Conservation (phyloP, 2,329 filamentous ascomycete species). For the Botrytis deweyae region DNA sequence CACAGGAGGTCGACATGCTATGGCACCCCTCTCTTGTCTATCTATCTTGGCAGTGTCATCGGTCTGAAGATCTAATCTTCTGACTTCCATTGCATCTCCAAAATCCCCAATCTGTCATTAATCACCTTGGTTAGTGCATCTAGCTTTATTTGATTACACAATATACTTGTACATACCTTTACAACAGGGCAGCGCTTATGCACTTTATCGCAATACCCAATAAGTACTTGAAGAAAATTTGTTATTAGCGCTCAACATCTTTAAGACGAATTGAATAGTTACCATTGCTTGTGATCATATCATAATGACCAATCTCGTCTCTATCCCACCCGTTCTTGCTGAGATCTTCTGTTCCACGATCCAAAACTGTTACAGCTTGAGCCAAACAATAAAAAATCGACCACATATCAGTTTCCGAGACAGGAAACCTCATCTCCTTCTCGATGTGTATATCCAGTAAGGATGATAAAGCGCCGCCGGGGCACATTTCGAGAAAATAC, state of each 20-base stretch:
- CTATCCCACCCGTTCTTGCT: not conserved
- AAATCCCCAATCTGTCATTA: not conserved
- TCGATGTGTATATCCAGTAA: not conserved
- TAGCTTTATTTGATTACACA: not conserved
- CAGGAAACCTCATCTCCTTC: not conserved
- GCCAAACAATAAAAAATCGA: not conserved
- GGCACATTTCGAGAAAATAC: conserved; percentile 1
- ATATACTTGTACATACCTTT: not conserved
- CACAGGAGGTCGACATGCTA: not conserved
- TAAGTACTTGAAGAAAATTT: not conserved
- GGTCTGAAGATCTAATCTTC: not conserved
- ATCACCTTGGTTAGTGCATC: not conserved
- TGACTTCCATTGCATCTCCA: not conserved
- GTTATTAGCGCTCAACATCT: not conserved
- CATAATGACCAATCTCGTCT: conserved; percentile 8
- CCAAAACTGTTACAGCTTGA: not conserved
- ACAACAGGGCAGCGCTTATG: not conserved
- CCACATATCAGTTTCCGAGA: not conserved
- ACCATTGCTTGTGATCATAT: conserved; percentile 1
- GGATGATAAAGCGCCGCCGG: not conserved
- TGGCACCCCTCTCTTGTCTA: not conserved
- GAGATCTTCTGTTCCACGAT: not conserved
- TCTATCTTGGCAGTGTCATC: not conserved
- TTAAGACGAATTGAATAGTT: not conserved
- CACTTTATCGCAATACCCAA: not conserved